Evolutionary conservation across 2,329 filamentous ascomycete species (phyloP).

Genomic region (Mycosphaerelloides madeirae): DNA sequence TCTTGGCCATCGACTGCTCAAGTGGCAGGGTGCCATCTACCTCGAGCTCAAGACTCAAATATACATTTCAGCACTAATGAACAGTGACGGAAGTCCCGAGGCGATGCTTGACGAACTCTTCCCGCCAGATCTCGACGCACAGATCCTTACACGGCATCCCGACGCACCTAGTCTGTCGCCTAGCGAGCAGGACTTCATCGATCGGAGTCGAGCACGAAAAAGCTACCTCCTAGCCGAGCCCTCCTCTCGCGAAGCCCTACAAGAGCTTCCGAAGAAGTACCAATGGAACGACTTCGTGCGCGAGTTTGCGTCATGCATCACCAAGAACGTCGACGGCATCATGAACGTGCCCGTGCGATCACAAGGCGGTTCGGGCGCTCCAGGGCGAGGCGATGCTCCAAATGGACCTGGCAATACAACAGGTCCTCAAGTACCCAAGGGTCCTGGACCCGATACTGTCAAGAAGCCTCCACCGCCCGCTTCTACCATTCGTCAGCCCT

Average conservation of each 20-base stretch:
- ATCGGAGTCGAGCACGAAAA: slow-evolving; percentile 50
- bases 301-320: slow-evolving; percentile 55
- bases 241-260: slow-evolving; percentile 37
- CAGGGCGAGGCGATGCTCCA: slow-evolving; percentile 4
- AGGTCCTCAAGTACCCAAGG: too few species aligned
- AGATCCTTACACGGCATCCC: slow-evolving; percentile 51
- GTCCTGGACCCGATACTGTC: too few species aligned
- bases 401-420: slow-evolving; percentile 7
- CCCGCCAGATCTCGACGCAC: slow-evolving; percentile 52
- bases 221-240: slow-evolving; percentile 53
- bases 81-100: slow-evolving; percentile 51
- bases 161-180: slow-evolving; percentile 51
- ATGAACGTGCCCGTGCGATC: slow-evolving; percentile 30
- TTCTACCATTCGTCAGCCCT: slow-evolving; percentile 58
- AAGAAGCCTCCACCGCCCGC: slow-evolving; percentile 12
- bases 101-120: slow-evolving; percentile 58
- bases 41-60: slow-evolving; percentile 64
- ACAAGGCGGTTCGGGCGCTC: slow-evolving; percentile 14
- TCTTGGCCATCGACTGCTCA: slow-evolving; percentile 53
- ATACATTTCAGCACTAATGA: slow-evolving; percentile 58
- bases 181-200: slow-evolving; percentile 57
- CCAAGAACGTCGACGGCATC: slow-evolving; percentile 51
- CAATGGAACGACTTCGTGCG: slow-evolving; percentile 60
- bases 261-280: slow-evolving; percentile 54
- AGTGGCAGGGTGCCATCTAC: slow-evolving; percentile 57